Conservation (phyloP, 2,329 filamentous ascomycete genomes). For the Lecanosticta acicola region DNA sequence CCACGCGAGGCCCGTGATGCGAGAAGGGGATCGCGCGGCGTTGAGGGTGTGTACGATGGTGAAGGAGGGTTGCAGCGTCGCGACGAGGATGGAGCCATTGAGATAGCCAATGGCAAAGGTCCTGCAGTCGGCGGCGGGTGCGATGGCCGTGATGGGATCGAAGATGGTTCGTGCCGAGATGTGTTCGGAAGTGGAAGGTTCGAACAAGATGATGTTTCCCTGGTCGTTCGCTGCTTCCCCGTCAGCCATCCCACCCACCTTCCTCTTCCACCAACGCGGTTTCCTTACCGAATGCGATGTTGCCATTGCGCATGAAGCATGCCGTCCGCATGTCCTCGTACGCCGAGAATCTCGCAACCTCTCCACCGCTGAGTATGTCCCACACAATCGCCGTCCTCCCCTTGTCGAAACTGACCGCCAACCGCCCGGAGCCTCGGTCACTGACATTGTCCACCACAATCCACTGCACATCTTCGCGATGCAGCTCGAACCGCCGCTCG, state of each 20-base stretch:
- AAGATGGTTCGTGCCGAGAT: constrained; percentile 87
- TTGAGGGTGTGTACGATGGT: constrained; percentile 90
- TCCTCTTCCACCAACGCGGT: neutral
- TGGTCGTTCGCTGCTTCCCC: constrained; percentile 69
- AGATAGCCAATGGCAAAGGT: constrained; percentile 96
- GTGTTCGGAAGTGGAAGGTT: constrained; percentile 87
- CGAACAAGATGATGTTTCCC: constrained; percentile 90
- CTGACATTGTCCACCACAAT: constrained; percentile 88
- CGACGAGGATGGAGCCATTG: constrained; percentile 89
- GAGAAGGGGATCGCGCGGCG: constrained; percentile 75
- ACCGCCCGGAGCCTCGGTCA: constrained; percentile 73
- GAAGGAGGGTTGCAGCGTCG: constrained; percentile 82
- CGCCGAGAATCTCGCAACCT: constrained; percentile 85
- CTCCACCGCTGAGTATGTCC: constrained; percentile 88
- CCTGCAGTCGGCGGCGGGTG: constrained; percentile 80
- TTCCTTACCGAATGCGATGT: constrained; percentile 86
- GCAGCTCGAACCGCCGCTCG: constrained; percentile 77
- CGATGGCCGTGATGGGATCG: constrained; percentile 89
- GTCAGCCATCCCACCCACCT: neutral
- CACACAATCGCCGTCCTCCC: constrained; percentile 92
- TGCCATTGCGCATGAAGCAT: constrained; percentile 94
- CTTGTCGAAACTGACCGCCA: constrained; percentile 89
- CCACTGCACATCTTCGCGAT: constrained; percentile 75
- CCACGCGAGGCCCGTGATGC: constrained; percentile 83
- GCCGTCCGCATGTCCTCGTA: constrained; percentile 82